Evolutionary conservation across 495 filamentous ascomycete species (phyloP), one percentile per base, ranked within the genome.

Genomic region (Xylaria telfairii): DNA sequence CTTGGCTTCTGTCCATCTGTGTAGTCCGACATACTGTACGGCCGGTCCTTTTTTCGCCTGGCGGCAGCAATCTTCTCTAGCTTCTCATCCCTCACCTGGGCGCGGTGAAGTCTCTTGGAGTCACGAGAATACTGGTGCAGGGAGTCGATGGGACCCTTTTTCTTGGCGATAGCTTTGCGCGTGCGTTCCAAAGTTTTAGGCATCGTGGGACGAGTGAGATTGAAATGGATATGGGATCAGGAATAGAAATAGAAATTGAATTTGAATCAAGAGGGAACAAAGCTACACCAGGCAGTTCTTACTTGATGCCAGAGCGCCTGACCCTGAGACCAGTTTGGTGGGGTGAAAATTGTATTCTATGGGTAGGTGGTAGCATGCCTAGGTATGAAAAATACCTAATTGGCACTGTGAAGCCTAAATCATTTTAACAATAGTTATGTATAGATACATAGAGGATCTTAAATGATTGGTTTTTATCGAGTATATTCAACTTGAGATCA

Each of bases 81-180:
- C 77, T 91, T 93, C 72, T 95, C 92, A 72, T 94, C 92, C 76
- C 94, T 85, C 51, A 88, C 85, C 68, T 86, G 86, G 19, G 94
- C 94, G 41, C 89, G 85, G 75, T 92, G 91, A 67, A 98, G 80
- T 54, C 90, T 87, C 73, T 90, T 89, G 10, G 85, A 89, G 81
- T 96, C 92, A 70, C 94, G 86, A 75, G 92, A 96, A 78, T 92
- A 92, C 75, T 93, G 90, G 77, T 98, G 93, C 17, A 98, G 84
- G 17, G 90, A 85, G 28, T 88, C 87, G 61, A 91, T 84, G 19
- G 84, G 84, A 19, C 87, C 89, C 81, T 92, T 92, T 82, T 91
- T 91, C 83, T 95, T 95, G 26, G 88, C 79, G 60, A 97, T 92
- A 69, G 93, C 89, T 83, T 97, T 98, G 67, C 92, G 90, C 46